These are phyloP conservation scores for Claviceps sp. DNA, from an alignment of 2,329 filamentous ascomycete species.

Conservation along the genomic window DNA sequence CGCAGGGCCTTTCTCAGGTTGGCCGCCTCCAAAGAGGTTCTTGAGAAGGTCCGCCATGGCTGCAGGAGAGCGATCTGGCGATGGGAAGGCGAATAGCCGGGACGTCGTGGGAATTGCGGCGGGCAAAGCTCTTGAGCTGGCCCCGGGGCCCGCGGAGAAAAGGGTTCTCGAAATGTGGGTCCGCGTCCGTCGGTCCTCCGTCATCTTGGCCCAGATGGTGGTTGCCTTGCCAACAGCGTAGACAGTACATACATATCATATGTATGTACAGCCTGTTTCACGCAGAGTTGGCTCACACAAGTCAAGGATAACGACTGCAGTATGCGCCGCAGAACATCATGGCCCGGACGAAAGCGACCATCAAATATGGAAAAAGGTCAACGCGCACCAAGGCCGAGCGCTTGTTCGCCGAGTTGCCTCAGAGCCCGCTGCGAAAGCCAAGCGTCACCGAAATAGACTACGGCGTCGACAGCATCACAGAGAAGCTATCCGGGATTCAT, in stretches of 20 bases:
- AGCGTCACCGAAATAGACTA: conserved; percentile 9
- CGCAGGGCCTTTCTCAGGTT: conserved; percentile 31
- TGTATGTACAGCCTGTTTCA: no score
- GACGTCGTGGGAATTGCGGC: conserved; percentile 1
- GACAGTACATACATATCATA: no score
- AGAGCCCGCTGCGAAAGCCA: conserved; percentile 30
- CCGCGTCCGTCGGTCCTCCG: not conserved
- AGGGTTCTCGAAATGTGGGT: conserved; percentile 4
- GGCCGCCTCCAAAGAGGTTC: conserved; percentile 54
- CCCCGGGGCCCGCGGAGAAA: not conserved
- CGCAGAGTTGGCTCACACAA: not conserved
- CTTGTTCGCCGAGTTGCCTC: conserved; percentile 37
- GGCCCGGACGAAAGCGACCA: conserved; percentile 28
- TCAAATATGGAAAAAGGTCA: conserved; percentile 38
- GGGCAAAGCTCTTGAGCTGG: conserved; percentile 4
- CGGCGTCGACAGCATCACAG: conserved; percentile 19
- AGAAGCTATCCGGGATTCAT: conserved; percentile 20
- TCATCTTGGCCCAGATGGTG: not conserved
- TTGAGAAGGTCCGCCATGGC: conserved; percentile 49
- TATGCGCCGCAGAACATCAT: conserved; percentile 19
- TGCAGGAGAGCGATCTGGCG: conserved; percentile 11
- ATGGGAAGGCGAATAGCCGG: conserved; percentile 7
- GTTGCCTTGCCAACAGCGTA: conserved; percentile 8
- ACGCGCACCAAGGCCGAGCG: conserved; percentile 33
- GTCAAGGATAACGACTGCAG: not conserved